phyloP scores from a whole-genome alignment of 73 alveolate species.

The Tetrahymena elliotti region DNA sequence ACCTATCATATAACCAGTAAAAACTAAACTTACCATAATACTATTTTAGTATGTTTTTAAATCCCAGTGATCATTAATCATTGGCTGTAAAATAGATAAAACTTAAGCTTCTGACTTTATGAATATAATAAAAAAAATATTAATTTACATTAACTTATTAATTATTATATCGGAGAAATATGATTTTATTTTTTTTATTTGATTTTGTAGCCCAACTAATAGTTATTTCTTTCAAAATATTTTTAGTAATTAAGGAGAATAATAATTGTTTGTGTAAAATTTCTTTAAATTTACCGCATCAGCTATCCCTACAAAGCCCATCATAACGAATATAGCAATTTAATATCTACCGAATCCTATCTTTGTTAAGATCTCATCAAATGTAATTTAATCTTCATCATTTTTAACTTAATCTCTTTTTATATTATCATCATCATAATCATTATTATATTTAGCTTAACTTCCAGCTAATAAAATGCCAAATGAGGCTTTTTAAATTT shows the following conservation, averaged over 20 bases:
- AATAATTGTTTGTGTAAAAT: not conserved
- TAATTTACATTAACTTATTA: too few relatives aligned
- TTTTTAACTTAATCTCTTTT: not conserved
- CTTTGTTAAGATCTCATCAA: slow-evolving; percentile 2
- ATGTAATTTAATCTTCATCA: not conserved
- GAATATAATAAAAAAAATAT: not conserved
- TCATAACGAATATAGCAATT: slow-evolving; percentile 6
- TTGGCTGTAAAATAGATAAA: slow-evolving; percentile 9
- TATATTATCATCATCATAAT: not conserved
- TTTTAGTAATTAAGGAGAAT: not conserved
- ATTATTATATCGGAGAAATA: too few relatives aligned
- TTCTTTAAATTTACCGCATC: not conserved
- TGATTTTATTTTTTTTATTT: not conserved
- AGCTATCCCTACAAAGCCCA: slow-evolving; percentile 11
- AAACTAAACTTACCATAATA: slow-evolving; percentile 18
- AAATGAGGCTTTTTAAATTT: not conserved
- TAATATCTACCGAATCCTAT: slow-evolving; percentile 3
- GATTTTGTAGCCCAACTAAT: too few relatives aligned
- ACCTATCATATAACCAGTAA: slow-evolving; percentile 30
- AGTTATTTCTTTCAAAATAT: too few relatives aligned
- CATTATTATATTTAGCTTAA: not conserved
- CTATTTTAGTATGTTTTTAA: slow-evolving; percentile 4
- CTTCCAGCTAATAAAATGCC: not conserved
- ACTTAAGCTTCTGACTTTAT: slow-evolving; percentile 29
- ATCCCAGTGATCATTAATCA: slow-evolving; percentile 27